Percentiles rank a stretch among this genome's conserved stretches.
Conservation (phyloP, 805 yeast genomes). For the Ogataea paradorogensis region DNA sequence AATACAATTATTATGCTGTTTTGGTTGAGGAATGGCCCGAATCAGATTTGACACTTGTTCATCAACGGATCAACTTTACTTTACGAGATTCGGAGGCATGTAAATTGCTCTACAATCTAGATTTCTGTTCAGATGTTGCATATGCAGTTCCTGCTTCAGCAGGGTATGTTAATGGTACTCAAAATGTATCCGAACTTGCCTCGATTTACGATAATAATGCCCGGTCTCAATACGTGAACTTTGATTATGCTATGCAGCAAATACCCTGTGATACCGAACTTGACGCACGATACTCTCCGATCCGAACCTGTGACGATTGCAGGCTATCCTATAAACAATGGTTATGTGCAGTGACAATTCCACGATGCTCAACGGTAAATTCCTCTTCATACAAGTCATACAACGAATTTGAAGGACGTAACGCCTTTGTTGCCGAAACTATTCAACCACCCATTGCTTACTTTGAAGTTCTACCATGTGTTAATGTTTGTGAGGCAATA, state of each 20-base stretch:
- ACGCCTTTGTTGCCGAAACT: slow-evolving; percentile 48
- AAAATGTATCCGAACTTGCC: slow-evolving; percentile 36
- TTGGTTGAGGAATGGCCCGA: slow-evolving; percentile 46
- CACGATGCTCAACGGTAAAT: slow-evolving; percentile 67
- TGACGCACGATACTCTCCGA: slow-evolving; percentile 70
- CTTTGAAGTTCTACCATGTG: slow-evolving; percentile 84
- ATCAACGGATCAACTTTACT: slow-evolving; percentile 52
- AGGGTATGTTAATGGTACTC: slow-evolving; percentile 25
- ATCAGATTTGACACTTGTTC: slow-evolving; percentile 61
- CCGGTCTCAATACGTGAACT: slow-evolving; percentile 51
- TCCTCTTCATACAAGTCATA: slow-evolving; percentile 46
- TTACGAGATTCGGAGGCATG: slow-evolving; percentile 59
- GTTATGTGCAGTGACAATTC: slow-evolving; percentile 87
- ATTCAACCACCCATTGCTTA: slow-evolving; percentile 57
- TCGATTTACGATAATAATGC: slow-evolving; percentile 66
- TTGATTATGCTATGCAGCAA: slow-evolving; percentile 72
- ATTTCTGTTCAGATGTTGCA: slow-evolving; percentile 78
- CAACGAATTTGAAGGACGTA: slow-evolving; percentile 53
- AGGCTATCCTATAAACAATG: slow-evolving; percentile 69
- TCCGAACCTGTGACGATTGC: slow-evolving; percentile 73
- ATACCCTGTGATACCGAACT: slow-evolving; percentile 68
- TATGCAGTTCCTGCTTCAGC: slow-evolving; percentile 71
- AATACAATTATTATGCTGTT: slow-evolving; percentile 63
- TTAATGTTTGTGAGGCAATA: slow-evolving; percentile 72
- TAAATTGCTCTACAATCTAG: slow-evolving; percentile 67